Evolutionary conservation across 495 filamentous ascomycete species (phyloP).

Genomic region (Penicillium bovifimosum): DNA sequence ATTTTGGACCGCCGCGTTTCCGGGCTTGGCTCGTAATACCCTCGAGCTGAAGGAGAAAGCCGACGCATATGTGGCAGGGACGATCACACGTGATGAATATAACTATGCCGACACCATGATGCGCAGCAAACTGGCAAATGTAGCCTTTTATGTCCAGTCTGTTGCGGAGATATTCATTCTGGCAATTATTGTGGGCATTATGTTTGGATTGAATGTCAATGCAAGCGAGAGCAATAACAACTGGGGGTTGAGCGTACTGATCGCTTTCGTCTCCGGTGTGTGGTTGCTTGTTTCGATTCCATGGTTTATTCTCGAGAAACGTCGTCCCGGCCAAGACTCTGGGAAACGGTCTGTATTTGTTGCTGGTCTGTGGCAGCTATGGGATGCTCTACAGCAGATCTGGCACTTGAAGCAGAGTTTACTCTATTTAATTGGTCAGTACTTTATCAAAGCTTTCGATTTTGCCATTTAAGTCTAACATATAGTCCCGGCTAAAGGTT

Average conservation of each 20-base stretch:
- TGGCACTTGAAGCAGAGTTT: conserved; percentile 61
- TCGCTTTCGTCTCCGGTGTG: conserved; percentile 58
- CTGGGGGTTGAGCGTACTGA: conserved; percentile 58
- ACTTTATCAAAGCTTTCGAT: background rate
- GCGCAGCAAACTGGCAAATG: conserved; percentile 54
- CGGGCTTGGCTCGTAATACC: conserved; percentile 55
- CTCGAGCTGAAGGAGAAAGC: conserved; percentile 48
- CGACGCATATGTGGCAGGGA: conserved; percentile 44
- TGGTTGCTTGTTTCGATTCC: conserved; percentile 56
- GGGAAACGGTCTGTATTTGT: conserved; percentile 43
- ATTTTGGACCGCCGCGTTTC: conserved; percentile 64
- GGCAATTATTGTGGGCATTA: conserved; percentile 56
- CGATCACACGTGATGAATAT: conserved; percentile 53
- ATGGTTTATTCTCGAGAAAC: conserved; percentile 61
- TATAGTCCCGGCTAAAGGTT: conserved; percentile 30
- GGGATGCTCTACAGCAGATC: conserved; percentile 50
- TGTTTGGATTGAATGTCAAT: conserved; percentile 56
- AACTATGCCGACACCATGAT: conserved; percentile 58
- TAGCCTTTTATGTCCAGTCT: conserved; percentile 58
- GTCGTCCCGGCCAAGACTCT: conserved; percentile 52
- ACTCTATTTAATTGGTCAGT: conserved; percentile 53
- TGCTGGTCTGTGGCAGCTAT: conserved; percentile 55
- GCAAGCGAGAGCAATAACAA: conserved; percentile 55
- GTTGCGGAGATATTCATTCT: conserved; percentile 56
- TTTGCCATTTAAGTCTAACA: background rate